These are phyloP conservation scores for Monosporascus sp. DNA, from an alignment of 2,329 filamentous ascomycete species.

Conservation along the genomic window DNA sequence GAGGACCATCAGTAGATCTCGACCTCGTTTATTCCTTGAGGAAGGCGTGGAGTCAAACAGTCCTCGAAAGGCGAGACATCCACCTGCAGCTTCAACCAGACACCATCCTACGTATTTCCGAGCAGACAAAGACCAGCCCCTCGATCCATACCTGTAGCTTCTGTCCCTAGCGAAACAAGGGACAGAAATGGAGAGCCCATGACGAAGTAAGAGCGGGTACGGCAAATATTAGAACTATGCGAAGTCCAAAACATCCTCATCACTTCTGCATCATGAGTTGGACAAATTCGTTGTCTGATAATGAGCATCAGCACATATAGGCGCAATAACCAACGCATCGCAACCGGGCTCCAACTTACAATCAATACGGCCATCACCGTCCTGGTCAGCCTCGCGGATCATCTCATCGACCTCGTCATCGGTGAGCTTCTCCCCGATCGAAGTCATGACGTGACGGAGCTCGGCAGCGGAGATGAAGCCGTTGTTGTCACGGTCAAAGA, in stretches of 20 bases:
- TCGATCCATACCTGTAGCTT: constrained; percentile 4
- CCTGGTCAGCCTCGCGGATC: constrained; percentile 87
- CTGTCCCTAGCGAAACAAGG: constrained; percentile 1
- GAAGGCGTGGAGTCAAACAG: too few species aligned
- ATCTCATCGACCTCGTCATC: constrained; percentile 91
- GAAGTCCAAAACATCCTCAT: constrained; percentile 15
- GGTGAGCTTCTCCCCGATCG: constrained; percentile 85
- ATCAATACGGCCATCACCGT: constrained; percentile 83
- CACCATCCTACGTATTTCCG: too few species aligned
- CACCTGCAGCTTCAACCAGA: too few species aligned
- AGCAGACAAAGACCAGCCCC: constrained; percentile 1
- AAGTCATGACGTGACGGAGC: constrained; percentile 86
- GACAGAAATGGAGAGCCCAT: constrained; percentile 8
- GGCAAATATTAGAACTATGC: not conserved
- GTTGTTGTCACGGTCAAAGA: constrained; percentile 87
- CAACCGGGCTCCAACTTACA: constrained; percentile 48
- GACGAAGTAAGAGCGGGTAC: constrained; percentile 7
- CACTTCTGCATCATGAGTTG: constrained; percentile 97
- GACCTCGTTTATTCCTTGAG: too few species aligned
- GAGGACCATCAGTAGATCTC: too few species aligned
- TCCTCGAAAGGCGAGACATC: too few species aligned
- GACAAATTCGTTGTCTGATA: constrained; percentile 81
- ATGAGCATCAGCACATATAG: constrained; percentile 17
- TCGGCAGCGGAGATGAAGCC: constrained; percentile 87
- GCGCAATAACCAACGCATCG: not conserved